Evolutionary conservation across 2,329 filamentous ascomycete genomes (phyloP).

Genomic region (Plectosphaerella cucumerina): DNA sequence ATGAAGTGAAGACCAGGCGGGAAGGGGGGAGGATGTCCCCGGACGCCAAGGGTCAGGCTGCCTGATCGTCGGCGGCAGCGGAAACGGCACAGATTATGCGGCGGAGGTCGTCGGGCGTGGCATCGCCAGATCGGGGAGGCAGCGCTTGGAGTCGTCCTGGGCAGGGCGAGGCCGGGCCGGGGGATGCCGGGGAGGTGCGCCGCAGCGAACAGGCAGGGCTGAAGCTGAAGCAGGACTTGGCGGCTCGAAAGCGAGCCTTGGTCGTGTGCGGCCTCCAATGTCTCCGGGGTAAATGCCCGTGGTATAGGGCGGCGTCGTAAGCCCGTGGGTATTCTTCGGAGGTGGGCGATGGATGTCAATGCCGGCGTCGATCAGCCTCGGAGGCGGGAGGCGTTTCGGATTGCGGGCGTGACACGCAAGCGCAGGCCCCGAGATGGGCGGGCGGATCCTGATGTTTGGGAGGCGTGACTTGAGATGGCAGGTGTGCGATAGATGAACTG

Average conservation of each 20-base stretch:
- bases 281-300: background rate
- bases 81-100: background rate
- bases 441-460: background rate
- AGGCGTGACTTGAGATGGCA: background rate
- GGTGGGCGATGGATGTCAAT: background rate
- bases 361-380: background rate
- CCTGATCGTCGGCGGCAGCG: background rate
- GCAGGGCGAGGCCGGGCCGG: too few species aligned
- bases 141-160: too few species aligned
- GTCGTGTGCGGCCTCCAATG: background rate
- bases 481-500: background rate
- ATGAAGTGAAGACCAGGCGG: background rate
- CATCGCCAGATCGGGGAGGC: too few species aligned
- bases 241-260: background rate
- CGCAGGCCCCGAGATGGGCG: background rate
- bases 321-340: background rate
- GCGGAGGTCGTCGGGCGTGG: background rate
- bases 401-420: background rate
- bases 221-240: background rate
- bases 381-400: background rate
- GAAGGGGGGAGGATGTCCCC: background rate
- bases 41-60: background rate
- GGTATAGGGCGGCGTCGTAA: background rate
- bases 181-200: too few species aligned
- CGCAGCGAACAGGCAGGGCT: too few species aligned